Percentiles rank a stretch among this genome's conserved stretches.
phyloP scores from a whole-genome alignment of 768 basidiomycete species.

The Lactarius indigo region DNA sequence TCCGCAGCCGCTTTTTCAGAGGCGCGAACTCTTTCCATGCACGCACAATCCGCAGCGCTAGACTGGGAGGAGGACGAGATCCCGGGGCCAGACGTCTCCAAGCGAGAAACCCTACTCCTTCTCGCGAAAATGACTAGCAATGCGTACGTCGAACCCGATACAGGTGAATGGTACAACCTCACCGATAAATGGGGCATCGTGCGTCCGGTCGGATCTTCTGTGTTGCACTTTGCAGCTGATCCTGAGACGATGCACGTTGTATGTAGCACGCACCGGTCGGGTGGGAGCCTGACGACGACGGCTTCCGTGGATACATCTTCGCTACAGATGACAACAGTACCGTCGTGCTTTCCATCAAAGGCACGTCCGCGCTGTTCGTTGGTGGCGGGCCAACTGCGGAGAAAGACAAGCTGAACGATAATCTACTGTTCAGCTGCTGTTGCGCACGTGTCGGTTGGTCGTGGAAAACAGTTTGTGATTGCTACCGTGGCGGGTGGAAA shows the following conservation, averaged over 20 bases:
- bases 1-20: slow-evolving; percentile 1
- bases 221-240: neutral
- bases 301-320: slow-evolving; percentile 92
- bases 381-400: slow-evolving; percentile 78
- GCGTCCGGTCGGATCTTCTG: neutral
- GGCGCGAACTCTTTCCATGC: slow-evolving; percentile 14
- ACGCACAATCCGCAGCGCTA: slow-evolving; percentile 44
- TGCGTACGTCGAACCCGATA: slow-evolving; percentile 68
- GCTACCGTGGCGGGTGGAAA: slow-evolving; percentile 68
- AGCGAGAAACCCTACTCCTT: slow-evolving; percentile 67
- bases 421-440: slow-evolving; percentile 91
- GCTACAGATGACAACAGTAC: slow-evolving; percentile 78
- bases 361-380: slow-evolving; percentile 74
- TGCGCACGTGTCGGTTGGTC: slow-evolving; percentile 91
- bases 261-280: slow-evolving; percentile 71
- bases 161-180: slow-evolving; percentile 75
- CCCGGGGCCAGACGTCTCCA: slow-evolving; percentile 70
- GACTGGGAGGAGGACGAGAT: slow-evolving; percentile 78
- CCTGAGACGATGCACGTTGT: neutral
- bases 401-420: slow-evolving; percentile 95
- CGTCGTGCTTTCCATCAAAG: slow-evolving; percentile 91
- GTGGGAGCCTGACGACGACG: slow-evolving; percentile 85
- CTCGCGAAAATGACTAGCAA: slow-evolving; percentile 97
- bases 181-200: slow-evolving; percentile 62
- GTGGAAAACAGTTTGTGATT: slow-evolving; percentile 91